phyloP scores from a whole-genome alignment of 371 early-diverging fungal species.

The Mortierella sp. region DNA sequence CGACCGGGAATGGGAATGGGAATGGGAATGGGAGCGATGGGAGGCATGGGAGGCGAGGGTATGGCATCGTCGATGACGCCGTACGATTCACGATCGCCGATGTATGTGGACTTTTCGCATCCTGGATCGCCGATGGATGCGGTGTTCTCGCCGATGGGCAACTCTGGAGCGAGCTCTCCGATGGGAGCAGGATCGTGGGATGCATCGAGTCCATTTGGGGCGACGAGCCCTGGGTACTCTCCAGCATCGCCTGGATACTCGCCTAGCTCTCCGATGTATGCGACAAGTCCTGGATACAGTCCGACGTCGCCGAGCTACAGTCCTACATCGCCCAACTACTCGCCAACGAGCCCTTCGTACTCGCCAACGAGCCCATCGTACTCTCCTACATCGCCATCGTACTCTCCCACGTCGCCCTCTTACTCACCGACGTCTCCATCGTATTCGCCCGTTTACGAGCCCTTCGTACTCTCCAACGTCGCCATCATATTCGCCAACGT shows the following conservation, averaged over 20 bases:
- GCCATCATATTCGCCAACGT: too few relatives aligned
- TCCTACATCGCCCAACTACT: conserved; percentile 68
- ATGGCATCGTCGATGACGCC: conserved; percentile 66
- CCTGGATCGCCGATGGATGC: conserved; percentile 61
- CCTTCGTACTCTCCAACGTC: conserved; percentile 74
- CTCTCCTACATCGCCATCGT: conserved; percentile 72
- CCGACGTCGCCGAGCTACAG: conserved; percentile 80
- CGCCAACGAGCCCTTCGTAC: conserved; percentile 77
- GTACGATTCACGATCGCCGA: conserved; percentile 65
- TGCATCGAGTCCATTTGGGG: conserved; percentile 55
- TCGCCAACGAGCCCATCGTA: conserved; percentile 79
- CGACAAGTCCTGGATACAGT: conserved; percentile 64
- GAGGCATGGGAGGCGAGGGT: conserved; percentile 28
- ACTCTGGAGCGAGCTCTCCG: conserved; percentile 43
- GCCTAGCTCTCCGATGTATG: conserved; percentile 71
- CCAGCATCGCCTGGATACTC: conserved; percentile 89
- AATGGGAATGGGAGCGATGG: conserved; percentile 26
- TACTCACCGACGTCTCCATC: conserved; percentile 75
- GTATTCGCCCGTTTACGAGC: conserved; percentile 69
- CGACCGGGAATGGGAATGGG: conserved; percentile 31
- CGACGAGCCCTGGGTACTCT: conserved; percentile 75
- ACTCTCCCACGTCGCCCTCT: conserved; percentile 73
- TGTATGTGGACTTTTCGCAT: conserved; percentile 67
- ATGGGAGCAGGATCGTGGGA: conserved; percentile 60
- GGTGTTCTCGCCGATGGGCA: conserved; percentile 44